Conservation (phyloP, 805 yeast species). For the Candida methanosorbosa region DNA sequence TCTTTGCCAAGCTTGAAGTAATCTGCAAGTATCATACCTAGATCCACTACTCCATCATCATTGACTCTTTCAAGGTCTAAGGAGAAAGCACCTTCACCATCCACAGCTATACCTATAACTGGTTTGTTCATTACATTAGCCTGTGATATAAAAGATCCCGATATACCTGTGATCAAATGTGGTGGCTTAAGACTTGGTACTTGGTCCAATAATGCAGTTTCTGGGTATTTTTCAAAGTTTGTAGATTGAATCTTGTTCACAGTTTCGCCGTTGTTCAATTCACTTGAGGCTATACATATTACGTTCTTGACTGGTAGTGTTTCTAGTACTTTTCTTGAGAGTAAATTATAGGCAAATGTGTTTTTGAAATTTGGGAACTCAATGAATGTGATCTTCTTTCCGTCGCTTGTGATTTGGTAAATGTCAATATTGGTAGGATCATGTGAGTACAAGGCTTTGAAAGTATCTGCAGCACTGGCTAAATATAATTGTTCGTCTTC, state of each 20-base stretch:
- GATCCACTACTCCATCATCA: conserved; percentile 30
- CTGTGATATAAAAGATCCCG: conserved; percentile 30
- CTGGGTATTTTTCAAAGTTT: neutral
- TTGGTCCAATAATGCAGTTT: neutral
- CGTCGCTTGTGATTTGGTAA: conserved; percentile 3
- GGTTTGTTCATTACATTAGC: conserved; percentile 7
- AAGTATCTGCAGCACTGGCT: conserved; percentile 12
- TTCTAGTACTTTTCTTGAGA: conserved; percentile 9
- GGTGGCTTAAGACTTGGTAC: conserved; percentile 39
- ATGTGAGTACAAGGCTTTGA: conserved; percentile 10
- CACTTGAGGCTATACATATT: conserved; percentile 16
- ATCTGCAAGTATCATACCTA: conserved; percentile 12
- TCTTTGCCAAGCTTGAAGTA: conserved; percentile 4
- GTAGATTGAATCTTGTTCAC: conserved; percentile 7
- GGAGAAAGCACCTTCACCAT: conserved; percentile 38
- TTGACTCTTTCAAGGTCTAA: conserved; percentile 36
- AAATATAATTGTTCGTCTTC: conserved; percentile 42
- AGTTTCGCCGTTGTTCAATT: conserved; percentile 10
- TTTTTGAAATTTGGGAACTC: conserved; percentile 14
- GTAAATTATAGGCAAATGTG: conserved; percentile 15
- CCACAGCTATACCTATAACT: conserved; percentile 17
- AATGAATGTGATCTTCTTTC: conserved; percentile 4
- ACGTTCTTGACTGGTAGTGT: conserved; percentile 6
- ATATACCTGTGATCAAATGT: conserved; percentile 35
- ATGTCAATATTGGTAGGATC: conserved; percentile 10